A percentile compares a stretch with the other conserved stretches of the same genome.
Evolutionary conservation across 169 alveolate genomes (phyloP).

Genomic region (Amoebophrya sp.): DNA sequence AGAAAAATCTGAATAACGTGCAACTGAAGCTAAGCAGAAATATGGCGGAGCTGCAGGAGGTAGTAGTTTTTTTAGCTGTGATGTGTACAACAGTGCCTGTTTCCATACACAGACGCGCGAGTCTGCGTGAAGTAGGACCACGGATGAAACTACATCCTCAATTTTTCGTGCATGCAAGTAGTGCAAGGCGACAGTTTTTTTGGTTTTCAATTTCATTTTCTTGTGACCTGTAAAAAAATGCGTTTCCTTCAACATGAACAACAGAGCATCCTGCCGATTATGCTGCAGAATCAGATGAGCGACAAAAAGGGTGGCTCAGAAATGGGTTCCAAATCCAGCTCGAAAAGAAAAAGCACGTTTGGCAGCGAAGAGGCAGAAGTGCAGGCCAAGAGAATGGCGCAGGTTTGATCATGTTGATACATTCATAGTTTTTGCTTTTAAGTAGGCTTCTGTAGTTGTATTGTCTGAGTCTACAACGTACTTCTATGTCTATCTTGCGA

Average conservation of each 20-base stretch:
- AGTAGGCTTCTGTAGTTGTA: not conserved
- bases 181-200: too few species aligned
- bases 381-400: not conserved
- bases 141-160: too few species aligned
- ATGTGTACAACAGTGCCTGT: too few species aligned
- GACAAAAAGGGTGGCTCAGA: not conserved
- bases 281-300: not conserved
- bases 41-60: not conserved
- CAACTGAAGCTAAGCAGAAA: not conserved
- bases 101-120: too few species aligned
- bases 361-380: not conserved
- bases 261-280: not conserved
- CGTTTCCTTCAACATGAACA: too few species aligned
- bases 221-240: too few species aligned
- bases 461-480: not conserved
- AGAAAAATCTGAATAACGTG: not conserved
- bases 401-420: not conserved
- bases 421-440: too few species aligned
- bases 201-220: too few species aligned
- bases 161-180: too few species aligned
- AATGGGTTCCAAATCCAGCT: not conserved
- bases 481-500: too few species aligned
- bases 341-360: not conserved
- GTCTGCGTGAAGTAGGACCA: too few species aligned
- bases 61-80: too few species aligned